phyloP scores from a whole-genome alignment of 1,139 yeast genomes.

The Geotrichum aggregatum region DNA sequence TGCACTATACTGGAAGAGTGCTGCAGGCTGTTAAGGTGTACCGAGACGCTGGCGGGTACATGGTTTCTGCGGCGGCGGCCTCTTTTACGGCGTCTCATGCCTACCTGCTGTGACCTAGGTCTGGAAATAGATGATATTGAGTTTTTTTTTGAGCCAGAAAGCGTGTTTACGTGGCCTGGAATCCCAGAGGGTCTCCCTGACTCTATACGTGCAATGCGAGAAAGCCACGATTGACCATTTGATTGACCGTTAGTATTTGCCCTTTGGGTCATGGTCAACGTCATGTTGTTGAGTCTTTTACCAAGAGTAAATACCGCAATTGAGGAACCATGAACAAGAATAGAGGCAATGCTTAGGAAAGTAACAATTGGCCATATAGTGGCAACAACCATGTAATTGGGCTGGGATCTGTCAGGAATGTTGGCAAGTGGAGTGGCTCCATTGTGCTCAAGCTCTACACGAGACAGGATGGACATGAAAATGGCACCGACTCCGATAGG shows the following conservation, averaged over 20 bases:
- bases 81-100: too few species aligned
- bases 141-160: too few species aligned
- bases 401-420: conserved; percentile 51
- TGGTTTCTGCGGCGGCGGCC: too few species aligned
- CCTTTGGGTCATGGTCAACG: conserved; percentile 74
- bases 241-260: conserved; percentile 60
- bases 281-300: conserved; percentile 82
- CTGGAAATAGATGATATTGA: too few species aligned
- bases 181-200: conserved; percentile 71
- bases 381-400: conserved; percentile 67
- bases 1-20: too few species aligned
- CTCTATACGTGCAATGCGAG: conserved; percentile 77
- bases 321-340: conserved; percentile 92
- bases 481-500: conserved; percentile 98
- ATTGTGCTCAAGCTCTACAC: conserved; percentile 67
- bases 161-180: conserved; percentile 73
- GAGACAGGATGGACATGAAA: conserved; percentile 80
- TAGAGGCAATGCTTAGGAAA: conserved; percentile 79
- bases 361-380: conserved; percentile 87
- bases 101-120: too few species aligned
- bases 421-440: conserved; percentile 54
- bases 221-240: conserved; percentile 70
- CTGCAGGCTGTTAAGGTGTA: too few species aligned
- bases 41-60: too few species aligned
- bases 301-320: conserved; percentile 92